Base-by-base conservation (phyloP, 345 rosid genomes). In the Mallotus nudiflorus region DNA sequence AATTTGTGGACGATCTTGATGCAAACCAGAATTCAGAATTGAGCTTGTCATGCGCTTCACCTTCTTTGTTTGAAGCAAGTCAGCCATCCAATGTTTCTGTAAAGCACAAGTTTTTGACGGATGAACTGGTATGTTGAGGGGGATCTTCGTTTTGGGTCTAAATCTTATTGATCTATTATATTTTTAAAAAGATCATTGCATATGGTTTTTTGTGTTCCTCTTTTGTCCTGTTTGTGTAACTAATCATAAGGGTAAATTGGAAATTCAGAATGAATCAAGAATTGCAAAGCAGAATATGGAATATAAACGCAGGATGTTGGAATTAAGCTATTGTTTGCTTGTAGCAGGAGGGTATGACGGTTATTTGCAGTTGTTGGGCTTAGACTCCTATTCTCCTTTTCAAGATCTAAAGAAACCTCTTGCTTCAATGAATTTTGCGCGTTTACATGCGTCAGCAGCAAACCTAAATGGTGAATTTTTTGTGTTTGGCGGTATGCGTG, bases 401-500 rank as follows among this genome's bases (percentile, higher is more conserved):
- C 72, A 67, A 16, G 85, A 90, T 76, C 79, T 77, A 68, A 72
- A 80, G 37, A 81, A 83, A 80, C 71, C 87, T 68, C 80, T 83
- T 53, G 73, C 58, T 64, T 82, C 87, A 49, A 88, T 88, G 94
- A 85, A 64, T 58, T 77, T 49, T 60, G 77, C 76, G 63, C 96
- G 92, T 53, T 73, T 92, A 69, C 82, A 87, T 79, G 87, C 97
- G 75, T 78, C 94, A 66, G 83, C 80, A 62, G 82, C 83, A 73
- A 76, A 74, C 76, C 67, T 84, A 71, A 83, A 87, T 50, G 84
- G 78, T 25, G 82, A 85, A 75, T 67, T 90, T 48, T 90, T 78
- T 76, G 70, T 85, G 56, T 62, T 88, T 76, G 97, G 96, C 69
- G 97, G 97, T 66, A 87, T 79, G 45, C 70, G 82, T 77, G 92